Evolutionary conservation across 2,329 filamentous ascomycete genomes (phyloP), one percentile per base, ranked within the genome.

Genomic region (Sporothrix schenckii): DNA sequence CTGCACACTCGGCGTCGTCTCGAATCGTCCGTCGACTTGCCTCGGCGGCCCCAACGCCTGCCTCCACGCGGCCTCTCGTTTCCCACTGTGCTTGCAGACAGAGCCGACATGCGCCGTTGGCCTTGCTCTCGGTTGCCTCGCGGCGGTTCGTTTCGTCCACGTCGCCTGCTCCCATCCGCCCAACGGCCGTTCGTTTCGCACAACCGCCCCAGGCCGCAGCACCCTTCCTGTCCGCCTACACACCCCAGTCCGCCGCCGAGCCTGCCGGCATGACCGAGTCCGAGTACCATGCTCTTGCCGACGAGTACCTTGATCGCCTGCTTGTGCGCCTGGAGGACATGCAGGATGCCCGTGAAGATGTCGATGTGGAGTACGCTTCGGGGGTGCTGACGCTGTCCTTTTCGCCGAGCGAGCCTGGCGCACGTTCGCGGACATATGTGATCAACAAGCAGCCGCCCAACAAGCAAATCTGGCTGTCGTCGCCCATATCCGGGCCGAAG

Each of bases 381-480:
- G 73, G 73, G 63, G 73, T 74, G 41, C 67, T 74, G 66, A 74
- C 72, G 2, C 69, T 74, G n/a, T 19, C 61, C 47, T 71, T 67
- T 21, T 49, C 65, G 30, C 47, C 63, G 7, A 44, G 24, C 47
- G 49, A 10, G 27, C 34, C 39, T 16, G 34, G 52, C 75, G 87
- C 88, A 1, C 83, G 85, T 14, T 83, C 88, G 66, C 93, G 94
- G 73, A 94, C 88, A 41, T 99, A 96, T 78, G 92, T 99, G 72
- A 87, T 99, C 82, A 99, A 99, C 87, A 99, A 99, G 81, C 95
- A 99, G 80, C 95, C 95, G 0, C 93, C 94, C 24, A 98, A 97
- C 85, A 95, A 93, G 84, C 95, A 91, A 79, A 97, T 99, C 78
- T 99, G 95, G 95, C 88, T 98, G 60, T 95, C 92, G 50, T 97